phyloP scores from a whole-genome alignment of 345 rosid genomes.

The Dipteronia dyeriana region DNA sequence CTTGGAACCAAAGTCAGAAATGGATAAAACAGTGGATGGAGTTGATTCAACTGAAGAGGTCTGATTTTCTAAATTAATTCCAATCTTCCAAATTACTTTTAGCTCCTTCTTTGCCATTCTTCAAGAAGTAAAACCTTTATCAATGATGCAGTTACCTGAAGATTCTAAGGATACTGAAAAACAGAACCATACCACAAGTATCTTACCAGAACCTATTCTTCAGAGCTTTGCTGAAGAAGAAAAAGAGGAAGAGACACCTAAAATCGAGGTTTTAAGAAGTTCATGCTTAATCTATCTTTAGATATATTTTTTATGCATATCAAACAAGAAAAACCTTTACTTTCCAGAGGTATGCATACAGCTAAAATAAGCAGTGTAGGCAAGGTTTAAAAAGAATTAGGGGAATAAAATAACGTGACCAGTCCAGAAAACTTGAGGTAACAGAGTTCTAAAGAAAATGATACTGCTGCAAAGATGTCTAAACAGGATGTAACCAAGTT shows the following conservation, averaged over 20 bases:
- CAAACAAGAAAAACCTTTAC: constrained; percentile 11
- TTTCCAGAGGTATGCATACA: constrained; percentile 30
- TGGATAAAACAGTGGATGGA: constrained; percentile 11
- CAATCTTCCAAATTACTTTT: not conserved
- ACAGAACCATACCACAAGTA: constrained; percentile 8
- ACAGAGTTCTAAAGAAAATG: constrained; percentile 1
- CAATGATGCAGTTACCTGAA: constrained; percentile 1
- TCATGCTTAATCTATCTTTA: not conserved
- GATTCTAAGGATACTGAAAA: not conserved
- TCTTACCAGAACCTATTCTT: constrained; percentile 14
- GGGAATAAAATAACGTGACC: constrained; percentile 13
- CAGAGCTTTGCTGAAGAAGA: constrained; percentile 22
- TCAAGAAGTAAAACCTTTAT: not conserved
- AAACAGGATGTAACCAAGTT: not conserved
- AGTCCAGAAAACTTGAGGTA: not conserved
- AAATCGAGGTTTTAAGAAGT: constrained; percentile 17
- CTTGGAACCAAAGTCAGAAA: not conserved
- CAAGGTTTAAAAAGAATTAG: constrained; percentile 15
- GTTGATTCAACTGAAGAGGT: constrained; percentile 36
- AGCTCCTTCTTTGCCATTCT: not conserved
- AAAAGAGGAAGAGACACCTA: constrained; percentile 17
- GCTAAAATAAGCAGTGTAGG: constrained; percentile 16
- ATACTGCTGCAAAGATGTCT: not conserved
- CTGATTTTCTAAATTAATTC: constrained; percentile 2
- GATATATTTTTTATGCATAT: constrained; percentile 1